These are phyloP conservation scores for Panaeolus papilionaceus DNA, from an alignment of 768 basidiomycete genomes.

Conservation along the genomic window DNA sequence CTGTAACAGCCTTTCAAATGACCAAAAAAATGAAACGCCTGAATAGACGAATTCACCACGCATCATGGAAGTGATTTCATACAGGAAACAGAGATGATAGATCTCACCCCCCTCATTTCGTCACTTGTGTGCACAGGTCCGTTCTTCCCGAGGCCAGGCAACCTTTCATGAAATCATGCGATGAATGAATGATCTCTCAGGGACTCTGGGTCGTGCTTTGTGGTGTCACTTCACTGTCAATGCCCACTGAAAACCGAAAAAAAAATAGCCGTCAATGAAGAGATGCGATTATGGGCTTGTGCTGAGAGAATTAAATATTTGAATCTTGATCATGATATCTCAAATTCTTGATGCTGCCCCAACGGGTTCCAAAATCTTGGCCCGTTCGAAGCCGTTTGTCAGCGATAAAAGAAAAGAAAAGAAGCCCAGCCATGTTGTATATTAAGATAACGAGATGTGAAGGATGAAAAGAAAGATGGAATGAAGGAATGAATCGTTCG, in stretches of 20 bases:
- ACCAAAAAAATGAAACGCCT: constrained; percentile 1
- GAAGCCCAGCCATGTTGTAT: constrained; percentile 14
- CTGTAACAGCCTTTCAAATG: not conserved
- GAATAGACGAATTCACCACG: constrained; percentile 7
- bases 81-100: not conserved
- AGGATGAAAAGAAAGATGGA: not conserved
- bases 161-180: constrained; percentile 6
- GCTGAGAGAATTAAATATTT: not conserved
- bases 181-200: not conserved
- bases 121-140: constrained; percentile 19
- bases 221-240: not conserved
- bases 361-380: constrained; percentile 26
- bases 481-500: not conserved
- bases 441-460: constrained; percentile 22
- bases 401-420: constrained; percentile 9
- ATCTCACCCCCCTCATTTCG: constrained; percentile 12
- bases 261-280: constrained; percentile 2
- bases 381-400: constrained; percentile 20
- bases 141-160: constrained; percentile 23
- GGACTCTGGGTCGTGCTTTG: constrained; percentile 6
- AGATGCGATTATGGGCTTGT: not conserved
- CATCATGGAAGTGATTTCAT: constrained; percentile 5
- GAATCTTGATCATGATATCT: constrained; percentile 3
- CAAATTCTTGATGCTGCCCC: constrained; percentile 9
- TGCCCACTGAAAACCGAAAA: not conserved